phyloP scores from a whole-genome alignment of 371 early-diverging fungal genomes.

The Mortierella sp. region DNA sequence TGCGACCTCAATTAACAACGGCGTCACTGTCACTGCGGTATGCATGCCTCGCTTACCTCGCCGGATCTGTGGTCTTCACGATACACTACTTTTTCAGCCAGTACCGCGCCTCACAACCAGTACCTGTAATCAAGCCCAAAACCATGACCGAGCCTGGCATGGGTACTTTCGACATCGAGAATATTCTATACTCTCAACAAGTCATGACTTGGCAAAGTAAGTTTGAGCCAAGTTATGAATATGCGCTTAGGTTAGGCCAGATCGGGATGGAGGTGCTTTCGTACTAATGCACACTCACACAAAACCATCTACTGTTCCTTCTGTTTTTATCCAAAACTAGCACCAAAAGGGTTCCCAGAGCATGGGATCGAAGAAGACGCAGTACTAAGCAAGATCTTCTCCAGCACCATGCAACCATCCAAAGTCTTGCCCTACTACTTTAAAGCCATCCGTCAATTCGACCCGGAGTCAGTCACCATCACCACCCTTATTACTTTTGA shows the following conservation, averaged over 20 bases:
- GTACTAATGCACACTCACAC: neutral
- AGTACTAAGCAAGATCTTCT: constrained; percentile 64
- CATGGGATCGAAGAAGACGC: constrained; percentile 37
- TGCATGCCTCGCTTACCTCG: constrained; percentile 30
- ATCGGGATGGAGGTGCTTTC: neutral
- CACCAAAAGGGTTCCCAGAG: constrained; percentile 1
- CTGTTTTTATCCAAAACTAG: neutral
- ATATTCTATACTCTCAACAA: constrained; percentile 25
- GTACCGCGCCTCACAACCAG: constrained; percentile 25
- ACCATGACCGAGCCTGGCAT: constrained; percentile 41
- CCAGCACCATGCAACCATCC: constrained; percentile 75
- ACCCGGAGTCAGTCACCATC: constrained; percentile 60
- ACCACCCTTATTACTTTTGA: constrained; percentile 65
- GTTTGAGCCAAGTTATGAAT: neutral
- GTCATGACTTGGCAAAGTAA: constrained; percentile 50
- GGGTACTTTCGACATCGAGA: constrained; percentile 45
- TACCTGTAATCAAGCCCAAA: constrained; percentile 17
- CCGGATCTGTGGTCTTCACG: constrained; percentile 42
- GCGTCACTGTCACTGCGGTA: constrained; percentile 22
- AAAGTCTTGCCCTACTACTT: constrained; percentile 73
- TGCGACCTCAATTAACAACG: constrained; percentile 20
- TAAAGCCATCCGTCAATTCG: constrained; percentile 59
- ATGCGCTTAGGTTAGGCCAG: neutral
- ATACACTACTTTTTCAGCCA: constrained; percentile 20
- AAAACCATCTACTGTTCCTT: neutral